Conservation (phyloP, 1,284 basidiomycete genomes). For the Xerocomus minutiporus region DNA sequence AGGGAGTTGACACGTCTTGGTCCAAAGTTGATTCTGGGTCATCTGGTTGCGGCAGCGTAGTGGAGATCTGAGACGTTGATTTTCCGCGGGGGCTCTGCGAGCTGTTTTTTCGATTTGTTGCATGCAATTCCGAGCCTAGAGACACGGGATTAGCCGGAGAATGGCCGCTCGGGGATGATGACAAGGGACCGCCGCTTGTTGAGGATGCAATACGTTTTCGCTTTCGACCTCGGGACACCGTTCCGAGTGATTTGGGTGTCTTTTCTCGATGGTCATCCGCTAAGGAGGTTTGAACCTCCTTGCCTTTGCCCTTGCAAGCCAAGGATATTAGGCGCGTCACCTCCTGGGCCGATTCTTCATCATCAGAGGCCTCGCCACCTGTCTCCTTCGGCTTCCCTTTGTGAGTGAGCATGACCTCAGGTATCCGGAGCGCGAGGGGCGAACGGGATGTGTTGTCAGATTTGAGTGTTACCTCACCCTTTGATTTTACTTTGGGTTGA, state of each 20-base stretch:
- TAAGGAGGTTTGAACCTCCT: constrained; percentile 6
- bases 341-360: constrained; percentile 1
- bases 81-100: constrained; percentile 8
- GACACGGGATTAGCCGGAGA: constrained; percentile 5
- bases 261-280: constrained; percentile 8
- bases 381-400: constrained; percentile 6
- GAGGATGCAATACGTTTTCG: constrained; percentile 24
- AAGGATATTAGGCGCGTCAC: not conserved
- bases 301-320: constrained; percentile 18
- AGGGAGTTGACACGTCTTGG: constrained; percentile 6
- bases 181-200: not conserved
- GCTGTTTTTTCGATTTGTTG: constrained; percentile 6
- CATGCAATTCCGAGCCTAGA: constrained; percentile 9
- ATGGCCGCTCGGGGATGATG: constrained; percentile 20
- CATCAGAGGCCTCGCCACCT: not conserved
- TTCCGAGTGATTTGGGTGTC: constrained; percentile 12
- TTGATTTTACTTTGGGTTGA: constrained; percentile 6
- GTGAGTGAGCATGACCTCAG: constrained; percentile 5
- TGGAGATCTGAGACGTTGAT: constrained; percentile 7
- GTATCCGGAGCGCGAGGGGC: constrained; percentile 8
- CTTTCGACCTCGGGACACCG: constrained; percentile 12
- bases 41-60: constrained; percentile 2
- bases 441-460: constrained; percentile 6
- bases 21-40: not conserved
- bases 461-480: not conserved